phyloP scores from a whole-genome alignment of 1,284 basidiomycete genomes.

The Flammula alnicola region DNA sequence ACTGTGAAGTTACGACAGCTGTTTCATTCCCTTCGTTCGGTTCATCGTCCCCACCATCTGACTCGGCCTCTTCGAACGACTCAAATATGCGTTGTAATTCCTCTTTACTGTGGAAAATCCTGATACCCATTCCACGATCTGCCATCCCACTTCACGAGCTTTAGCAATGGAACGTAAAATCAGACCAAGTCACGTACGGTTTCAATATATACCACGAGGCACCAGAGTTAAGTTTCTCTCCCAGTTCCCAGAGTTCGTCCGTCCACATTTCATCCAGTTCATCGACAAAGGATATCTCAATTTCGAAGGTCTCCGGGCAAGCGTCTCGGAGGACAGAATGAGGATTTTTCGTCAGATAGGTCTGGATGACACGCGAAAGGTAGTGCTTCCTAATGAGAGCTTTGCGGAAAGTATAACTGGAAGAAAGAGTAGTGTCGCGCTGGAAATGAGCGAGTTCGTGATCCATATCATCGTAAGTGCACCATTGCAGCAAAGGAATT shows the following conservation, averaged over 20 bases:
- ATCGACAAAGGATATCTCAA: slow-evolving; percentile 92
- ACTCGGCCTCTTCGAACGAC: slow-evolving; percentile 81
- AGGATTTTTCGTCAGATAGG: slow-evolving; percentile 77
- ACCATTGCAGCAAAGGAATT: slow-evolving; percentile 68
- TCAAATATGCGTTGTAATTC: slow-evolving; percentile 81
- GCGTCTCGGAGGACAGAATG: slow-evolving; percentile 56
- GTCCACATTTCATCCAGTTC: slow-evolving; percentile 94
- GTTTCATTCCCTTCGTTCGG: slow-evolving; percentile 33
- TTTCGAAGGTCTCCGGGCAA: slow-evolving; percentile 83
- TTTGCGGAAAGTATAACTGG: slow-evolving; percentile 90
- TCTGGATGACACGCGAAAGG: slow-evolving; percentile 77
- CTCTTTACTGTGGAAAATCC: slow-evolving; percentile 85
- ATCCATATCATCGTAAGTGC: slow-evolving; percentile 82
- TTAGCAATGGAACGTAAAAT: neutral
- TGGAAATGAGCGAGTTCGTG: slow-evolving; percentile 69
- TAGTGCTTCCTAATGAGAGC: slow-evolving; percentile 96
- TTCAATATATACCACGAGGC: slow-evolving; percentile 92
- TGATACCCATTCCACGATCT: slow-evolving; percentile 94
- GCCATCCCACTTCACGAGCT: slow-evolving; percentile 74
- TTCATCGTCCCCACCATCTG: slow-evolving; percentile 73
- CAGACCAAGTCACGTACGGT: slow-evolving; percentile 52
- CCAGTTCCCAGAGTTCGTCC: slow-evolving; percentile 94
- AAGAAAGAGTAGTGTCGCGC: slow-evolving; percentile 65
- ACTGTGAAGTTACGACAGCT: slow-evolving; percentile 76
- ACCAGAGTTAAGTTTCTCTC: slow-evolving; percentile 57